These are phyloP conservation scores for Colletotrichum spinosum DNA, from an alignment of 2,329 filamentous ascomycete genomes.

Conservation along the genomic window DNA sequence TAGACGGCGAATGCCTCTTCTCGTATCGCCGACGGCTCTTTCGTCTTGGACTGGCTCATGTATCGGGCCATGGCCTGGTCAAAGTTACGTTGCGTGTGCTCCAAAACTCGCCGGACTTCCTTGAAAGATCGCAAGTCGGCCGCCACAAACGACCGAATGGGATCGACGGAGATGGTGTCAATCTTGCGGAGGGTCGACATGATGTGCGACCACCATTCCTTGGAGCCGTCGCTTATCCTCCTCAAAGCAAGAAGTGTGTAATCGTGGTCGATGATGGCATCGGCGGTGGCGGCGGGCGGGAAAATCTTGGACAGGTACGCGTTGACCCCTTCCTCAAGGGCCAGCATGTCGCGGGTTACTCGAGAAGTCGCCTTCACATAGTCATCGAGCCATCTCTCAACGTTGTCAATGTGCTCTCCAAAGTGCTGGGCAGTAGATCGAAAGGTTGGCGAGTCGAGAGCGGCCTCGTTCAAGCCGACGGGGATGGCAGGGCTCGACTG, in stretches of 20 bases:
- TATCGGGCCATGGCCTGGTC: slow-evolving; percentile 87
- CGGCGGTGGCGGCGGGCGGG: slow-evolving; percentile 79
- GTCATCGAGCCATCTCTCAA: slow-evolving; percentile 90
- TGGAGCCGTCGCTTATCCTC: slow-evolving; percentile 84
- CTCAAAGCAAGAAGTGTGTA: slow-evolving; percentile 91
- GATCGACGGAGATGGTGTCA: slow-evolving; percentile 82
- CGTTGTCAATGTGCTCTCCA: slow-evolving; percentile 87
- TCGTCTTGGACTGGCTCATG: slow-evolving; percentile 87
- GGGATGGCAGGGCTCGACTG: slow-evolving; percentile 66
- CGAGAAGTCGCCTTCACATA: slow-evolving; percentile 66
- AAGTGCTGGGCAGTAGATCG: slow-evolving; percentile 89
- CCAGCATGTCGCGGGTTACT: slow-evolving; percentile 71
- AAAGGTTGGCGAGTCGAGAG: slow-evolving; percentile 96
- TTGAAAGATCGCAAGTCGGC: slow-evolving; percentile 88
- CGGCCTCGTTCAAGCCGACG: slow-evolving; percentile 91
- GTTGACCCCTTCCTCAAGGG: slow-evolving; percentile 84
- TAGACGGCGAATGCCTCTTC: slow-evolving; percentile 97
- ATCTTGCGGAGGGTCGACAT: slow-evolving; percentile 81
- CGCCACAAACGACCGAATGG: slow-evolving; percentile 81
- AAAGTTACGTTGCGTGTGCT: slow-evolving; percentile 84
- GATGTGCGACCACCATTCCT: slow-evolving; percentile 87
- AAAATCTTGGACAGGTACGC: slow-evolving; percentile 79
- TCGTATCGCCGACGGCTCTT: slow-evolving; percentile 89
- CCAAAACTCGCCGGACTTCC: slow-evolving; percentile 81
- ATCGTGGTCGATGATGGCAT: slow-evolving; percentile 92